Evolutionary conservation across 805 yeast species (phyloP).

Genomic region (Wickerhamomyces queroliae): DNA sequence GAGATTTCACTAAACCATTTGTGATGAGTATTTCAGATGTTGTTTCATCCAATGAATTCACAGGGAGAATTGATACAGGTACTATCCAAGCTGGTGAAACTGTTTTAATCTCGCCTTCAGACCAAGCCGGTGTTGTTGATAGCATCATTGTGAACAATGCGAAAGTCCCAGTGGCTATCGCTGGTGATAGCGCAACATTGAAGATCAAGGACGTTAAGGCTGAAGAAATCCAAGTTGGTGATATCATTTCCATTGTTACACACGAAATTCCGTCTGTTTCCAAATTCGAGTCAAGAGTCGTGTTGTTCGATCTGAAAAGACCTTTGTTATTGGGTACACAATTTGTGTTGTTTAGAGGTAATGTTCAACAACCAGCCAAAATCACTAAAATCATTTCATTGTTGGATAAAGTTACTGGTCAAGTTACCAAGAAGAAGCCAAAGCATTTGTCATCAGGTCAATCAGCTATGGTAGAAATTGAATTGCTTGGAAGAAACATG

Average conservation of each 20-base stretch:
- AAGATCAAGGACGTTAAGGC: conserved; percentile 88
- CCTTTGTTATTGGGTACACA: conserved; percentile 88
- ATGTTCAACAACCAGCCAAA: conserved; percentile 89
- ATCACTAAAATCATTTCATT: conserved; percentile 74
- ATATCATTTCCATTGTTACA: conserved; percentile 88
- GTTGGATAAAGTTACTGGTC: conserved; percentile 92
- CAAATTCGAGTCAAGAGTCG: conserved; percentile 76
- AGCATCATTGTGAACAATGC: conserved; percentile 88
- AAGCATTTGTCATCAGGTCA: conserved; percentile 95
- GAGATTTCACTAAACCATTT: conserved; percentile 84
- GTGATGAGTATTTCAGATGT: conserved; percentile 89
- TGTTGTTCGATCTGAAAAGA: conserved; percentile 89
- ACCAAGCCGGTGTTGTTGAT: conserved; percentile 86
- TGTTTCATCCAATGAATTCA: conserved; percentile 88
- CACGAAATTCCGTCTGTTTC: conserved; percentile 81
- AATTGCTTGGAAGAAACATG: conserved; percentile 78
- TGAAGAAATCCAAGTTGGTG: conserved; percentile 88
- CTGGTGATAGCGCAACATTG: conserved; percentile 91
- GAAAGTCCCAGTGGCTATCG: conserved; percentile 70
- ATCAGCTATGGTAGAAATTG: conserved; percentile 89
- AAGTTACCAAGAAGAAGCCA: conserved; percentile 83
- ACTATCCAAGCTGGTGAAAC: conserved; percentile 88
- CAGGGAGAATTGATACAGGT: conserved; percentile 94
- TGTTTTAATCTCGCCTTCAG: conserved; percentile 85
- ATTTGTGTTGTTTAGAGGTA: conserved; percentile 90